A percentile compares a stretch with the other conserved stretches of the same genome.
Evolutionary conservation across 176 grass and related monocot genomes (phyloP).

Genomic region (Canna indica): DNA sequence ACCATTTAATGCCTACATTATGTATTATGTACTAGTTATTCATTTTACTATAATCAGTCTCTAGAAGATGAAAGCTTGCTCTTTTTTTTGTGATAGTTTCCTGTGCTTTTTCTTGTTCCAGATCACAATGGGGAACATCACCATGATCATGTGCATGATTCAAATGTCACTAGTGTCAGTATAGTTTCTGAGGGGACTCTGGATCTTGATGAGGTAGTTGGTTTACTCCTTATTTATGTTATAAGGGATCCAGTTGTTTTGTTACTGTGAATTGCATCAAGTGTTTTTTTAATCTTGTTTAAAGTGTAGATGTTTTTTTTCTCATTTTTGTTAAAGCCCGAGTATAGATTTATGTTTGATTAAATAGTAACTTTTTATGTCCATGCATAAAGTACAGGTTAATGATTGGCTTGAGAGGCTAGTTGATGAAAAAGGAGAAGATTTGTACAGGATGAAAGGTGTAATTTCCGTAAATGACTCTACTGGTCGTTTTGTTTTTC

Average conservation of each 20-base stretch:
- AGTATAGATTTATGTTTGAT: background rate
- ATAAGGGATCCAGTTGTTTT: conserved; percentile 6
- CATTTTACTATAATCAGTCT: background rate
- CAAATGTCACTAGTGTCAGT: conserved; percentile 50
- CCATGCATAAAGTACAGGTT: conserved; percentile 21
- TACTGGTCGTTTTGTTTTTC: conserved; percentile 50
- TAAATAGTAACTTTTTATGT: background rate
- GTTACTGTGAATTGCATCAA: background rate
- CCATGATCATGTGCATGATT: conserved; percentile 65
- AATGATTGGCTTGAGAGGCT: conserved; percentile 73
- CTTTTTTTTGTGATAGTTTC: background rate
- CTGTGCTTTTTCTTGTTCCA: background rate
- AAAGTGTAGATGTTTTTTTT: background rate
- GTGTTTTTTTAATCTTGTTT: background rate
- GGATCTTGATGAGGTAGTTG: conserved; percentile 65
- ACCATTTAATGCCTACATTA: background rate
- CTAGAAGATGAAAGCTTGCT: background rate
- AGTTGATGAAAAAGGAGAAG: conserved; percentile 58
- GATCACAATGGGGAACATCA: conserved; percentile 33
- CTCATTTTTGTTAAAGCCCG: background rate
- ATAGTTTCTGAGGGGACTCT: conserved; percentile 59
- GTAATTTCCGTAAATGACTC: conserved; percentile 59
- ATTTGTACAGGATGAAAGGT: conserved; percentile 71
- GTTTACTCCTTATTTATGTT: too few species aligned
- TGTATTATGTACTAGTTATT: background rate